Base-by-base conservation (phyloP, 2,329 filamentous ascomycete species). In the Scedosporium aurantiacum region DNA sequence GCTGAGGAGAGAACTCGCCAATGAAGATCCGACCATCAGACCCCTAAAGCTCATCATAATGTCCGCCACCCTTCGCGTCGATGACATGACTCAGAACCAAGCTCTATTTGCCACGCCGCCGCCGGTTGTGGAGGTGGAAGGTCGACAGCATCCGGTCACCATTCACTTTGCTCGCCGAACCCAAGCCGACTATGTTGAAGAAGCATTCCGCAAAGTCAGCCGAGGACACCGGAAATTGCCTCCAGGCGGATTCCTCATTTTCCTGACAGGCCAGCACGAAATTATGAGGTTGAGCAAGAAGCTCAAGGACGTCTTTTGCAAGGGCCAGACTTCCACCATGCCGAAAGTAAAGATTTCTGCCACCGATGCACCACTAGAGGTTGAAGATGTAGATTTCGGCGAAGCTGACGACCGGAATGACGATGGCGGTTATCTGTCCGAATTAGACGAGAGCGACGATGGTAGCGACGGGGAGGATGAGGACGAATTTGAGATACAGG, bases 1-100 rank as follows among this genome's bases (percentile, higher is more conserved):
- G 66, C 76, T 97, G 60, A 84, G 94, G 63, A 83, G 87, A 60
- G 84, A 90, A 45, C 82, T 97, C 75, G 83, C 84, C 6, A 77
- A 82, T 63, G 88, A 94, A 71, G 83, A 94, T 63, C 76, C 86
- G 0, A 82, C 83, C 1, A 76, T 89, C 28, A 87, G 86, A 65
- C 91, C 92, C 0, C 75, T 99, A 60, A 99, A 97, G 74, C 81
- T 99, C 7, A 84, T 99, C 63, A 96, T 99, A 74, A 99, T 99
- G 95, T 97, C 93, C 63, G 94, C 94, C 52, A 99, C 94, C 2
- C 79, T 99, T 40, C 82, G 91, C 63, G 90, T 97, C 55, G 89
- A 91, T 12, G 93, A 97, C 69, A 89, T 99, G 67, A 91, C 90
- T 0, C 83, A 91, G 69, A 97, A 99, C 69, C 76, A 83, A 7